Percentiles rank a stretch among this genome's conserved stretches.
These are phyloP conservation scores for Pouteria glomerata DNA, from an alignment of 148 eudicot species.

Conservation along the genomic window DNA sequence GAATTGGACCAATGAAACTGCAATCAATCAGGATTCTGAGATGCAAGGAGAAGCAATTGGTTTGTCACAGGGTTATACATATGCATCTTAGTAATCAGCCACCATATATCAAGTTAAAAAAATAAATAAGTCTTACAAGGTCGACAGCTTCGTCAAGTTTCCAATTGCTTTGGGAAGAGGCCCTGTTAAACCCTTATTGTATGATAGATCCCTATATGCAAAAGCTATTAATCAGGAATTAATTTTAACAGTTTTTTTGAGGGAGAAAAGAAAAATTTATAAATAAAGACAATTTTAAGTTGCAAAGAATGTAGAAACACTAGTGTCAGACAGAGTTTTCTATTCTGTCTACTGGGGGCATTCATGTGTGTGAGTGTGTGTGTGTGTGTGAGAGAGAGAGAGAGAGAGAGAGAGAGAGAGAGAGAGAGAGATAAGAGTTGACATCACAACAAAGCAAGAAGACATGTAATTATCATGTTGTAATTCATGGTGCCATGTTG, in stretches of 20 bases:
- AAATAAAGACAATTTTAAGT: too few species aligned
- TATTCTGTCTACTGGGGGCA: too few species aligned
- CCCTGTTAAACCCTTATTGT: slow-evolving; percentile 61
- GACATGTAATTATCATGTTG: background rate
- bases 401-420: too few species aligned
- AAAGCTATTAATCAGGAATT: background rate
- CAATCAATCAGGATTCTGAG: slow-evolving; percentile 73
- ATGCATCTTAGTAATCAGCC: too few species aligned
- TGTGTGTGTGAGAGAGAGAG: too few species aligned
- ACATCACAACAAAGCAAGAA: background rate
- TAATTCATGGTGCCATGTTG: too few species aligned
- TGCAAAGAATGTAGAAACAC: too few species aligned
- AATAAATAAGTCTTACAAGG: slow-evolving; percentile 45
- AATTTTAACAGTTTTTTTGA: background rate
- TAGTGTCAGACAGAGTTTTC: too few species aligned
- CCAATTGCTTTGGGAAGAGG: slow-evolving; percentile 63
- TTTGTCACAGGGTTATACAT: too few species aligned
- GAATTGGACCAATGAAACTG: slow-evolving; percentile 64
- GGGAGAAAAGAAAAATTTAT: too few species aligned
- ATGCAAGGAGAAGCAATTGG: background rate
- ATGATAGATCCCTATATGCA: slow-evolving; percentile 67
- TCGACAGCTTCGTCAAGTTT: slow-evolving; percentile 40
- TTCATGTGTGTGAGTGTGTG: too few species aligned
- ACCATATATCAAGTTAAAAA: background rate
- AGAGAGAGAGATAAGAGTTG: too few species aligned